phyloP scores from a whole-genome alignment of 768 basidiomycete species.

The Hygrocybe coccinea region DNA sequence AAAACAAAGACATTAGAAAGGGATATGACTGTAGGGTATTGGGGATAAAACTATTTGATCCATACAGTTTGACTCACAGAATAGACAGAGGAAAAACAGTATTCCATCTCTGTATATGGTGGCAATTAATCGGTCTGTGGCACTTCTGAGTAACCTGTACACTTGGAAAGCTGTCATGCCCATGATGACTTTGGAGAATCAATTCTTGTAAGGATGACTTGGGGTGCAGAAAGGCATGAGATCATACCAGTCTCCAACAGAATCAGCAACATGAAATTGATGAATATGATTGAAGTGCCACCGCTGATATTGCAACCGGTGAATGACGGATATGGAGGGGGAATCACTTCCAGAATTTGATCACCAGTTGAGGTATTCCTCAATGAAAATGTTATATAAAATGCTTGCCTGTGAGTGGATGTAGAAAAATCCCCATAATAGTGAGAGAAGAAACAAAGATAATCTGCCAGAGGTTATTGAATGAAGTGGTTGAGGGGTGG shows the following conservation, averaged over 20 bases:
- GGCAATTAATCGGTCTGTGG: background rate
- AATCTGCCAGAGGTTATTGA: background rate
- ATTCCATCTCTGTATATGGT: constrained; percentile 10
- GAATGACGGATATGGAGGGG: background rate
- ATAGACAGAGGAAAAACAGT: constrained; percentile 8
- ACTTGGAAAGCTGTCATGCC: constrained; percentile 3
- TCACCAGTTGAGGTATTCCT: background rate
- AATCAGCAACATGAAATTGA: background rate
- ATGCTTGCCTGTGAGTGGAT: background rate
- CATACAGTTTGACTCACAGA: background rate
- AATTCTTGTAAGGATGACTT: background rate
- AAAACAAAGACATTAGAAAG: constrained; percentile 2
- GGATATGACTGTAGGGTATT: constrained; percentile 6
- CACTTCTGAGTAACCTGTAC: constrained; percentile 2
- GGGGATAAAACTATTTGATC: too few relatives aligned
- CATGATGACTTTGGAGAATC: constrained; percentile 1
- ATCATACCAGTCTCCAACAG: background rate
- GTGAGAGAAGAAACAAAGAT: background rate
- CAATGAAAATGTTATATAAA: background rate
- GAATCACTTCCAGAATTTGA: background rate
- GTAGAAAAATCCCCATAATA: background rate
- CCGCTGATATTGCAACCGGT: background rate
- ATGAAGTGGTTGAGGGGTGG: too few relatives aligned
- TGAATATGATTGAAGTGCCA: background rate
- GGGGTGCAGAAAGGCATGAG: background rate